A percentile compares a stretch with the other conserved stretches of the same genome.
Evolutionary conservation across 805 yeast species (phyloP).

Genomic region (Suhomyces sp.): DNA sequence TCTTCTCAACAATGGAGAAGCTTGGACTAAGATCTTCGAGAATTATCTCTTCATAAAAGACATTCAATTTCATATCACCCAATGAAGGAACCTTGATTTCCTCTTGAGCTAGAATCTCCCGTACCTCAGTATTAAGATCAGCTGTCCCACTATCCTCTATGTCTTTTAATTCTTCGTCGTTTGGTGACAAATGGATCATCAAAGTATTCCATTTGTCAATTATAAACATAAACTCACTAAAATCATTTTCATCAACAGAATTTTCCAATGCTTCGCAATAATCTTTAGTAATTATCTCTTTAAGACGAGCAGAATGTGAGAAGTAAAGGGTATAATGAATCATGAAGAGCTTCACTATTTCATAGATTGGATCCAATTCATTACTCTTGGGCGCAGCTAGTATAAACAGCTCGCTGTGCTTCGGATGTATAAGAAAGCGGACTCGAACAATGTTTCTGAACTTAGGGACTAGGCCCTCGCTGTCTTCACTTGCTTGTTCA

Average conservation of each 20-base stretch:
- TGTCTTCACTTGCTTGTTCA: constrained; percentile 10
- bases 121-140: constrained; percentile 26
- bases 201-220: constrained; percentile 43
- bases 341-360: constrained; percentile 44
- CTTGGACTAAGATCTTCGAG: constrained; percentile 13
- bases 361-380: constrained; percentile 62
- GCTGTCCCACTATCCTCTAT: constrained; percentile 3
- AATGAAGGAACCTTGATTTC: constrained; percentile 14
- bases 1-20: constrained; percentile 6
- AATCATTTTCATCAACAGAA: constrained; percentile 33
- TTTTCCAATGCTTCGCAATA: constrained; percentile 33
- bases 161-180: constrained; percentile 11
- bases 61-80: constrained; percentile 21
- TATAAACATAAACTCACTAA: constrained; percentile 33
- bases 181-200: constrained; percentile 40
- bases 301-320: constrained; percentile 34
- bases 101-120: constrained; percentile 16
- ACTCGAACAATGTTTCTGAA: constrained; percentile 20
- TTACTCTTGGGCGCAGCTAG: constrained; percentile 53
- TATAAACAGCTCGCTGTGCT: constrained; percentile 49
- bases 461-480: too few species aligned
- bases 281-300: constrained; percentile 30
- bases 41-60: constrained; percentile 17
- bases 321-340: constrained; percentile 42
- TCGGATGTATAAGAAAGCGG: constrained; percentile 39